Percentiles rank a stretch among this genome's conserved stretches.
Conservation (phyloP, 176 grass and related monocot species). For the Avena atlantica region DNA sequence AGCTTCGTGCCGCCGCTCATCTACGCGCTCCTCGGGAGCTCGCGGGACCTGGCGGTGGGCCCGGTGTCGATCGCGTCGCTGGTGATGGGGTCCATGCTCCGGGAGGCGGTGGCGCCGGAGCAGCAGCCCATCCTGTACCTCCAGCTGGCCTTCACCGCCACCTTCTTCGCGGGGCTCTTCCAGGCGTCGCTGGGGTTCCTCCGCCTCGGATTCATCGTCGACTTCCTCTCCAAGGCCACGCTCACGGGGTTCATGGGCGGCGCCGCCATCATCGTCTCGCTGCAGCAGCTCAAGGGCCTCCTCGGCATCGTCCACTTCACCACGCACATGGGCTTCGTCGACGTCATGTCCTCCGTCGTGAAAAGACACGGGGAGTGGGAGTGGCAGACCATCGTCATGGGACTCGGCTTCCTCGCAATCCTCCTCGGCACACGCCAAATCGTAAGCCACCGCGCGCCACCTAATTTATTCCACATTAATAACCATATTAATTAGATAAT, state of each 20-base stretch:
- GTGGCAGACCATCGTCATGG: slow-evolving; percentile 96
- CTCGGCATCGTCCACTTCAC: slow-evolving; percentile 97
- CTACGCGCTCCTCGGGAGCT: slow-evolving; percentile 94
- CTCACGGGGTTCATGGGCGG: slow-evolving; percentile 94
- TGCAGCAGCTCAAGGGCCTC: slow-evolving; percentile 94
- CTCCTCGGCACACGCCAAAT: slow-evolving; percentile 86
- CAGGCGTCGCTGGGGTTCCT: slow-evolving; percentile 91
- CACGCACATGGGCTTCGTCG: slow-evolving; percentile 81
- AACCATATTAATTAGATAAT: neutral
- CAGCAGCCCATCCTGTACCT: slow-evolving; percentile 78
- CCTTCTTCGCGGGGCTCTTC: slow-evolving; percentile 97
- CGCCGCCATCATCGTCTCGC: slow-evolving; percentile 92
- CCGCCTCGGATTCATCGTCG: slow-evolving; percentile 87
- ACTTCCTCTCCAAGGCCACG: slow-evolving; percentile 95
- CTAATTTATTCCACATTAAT: neutral
- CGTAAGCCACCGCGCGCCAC: slow-evolving; percentile 52
- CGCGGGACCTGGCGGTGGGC: slow-evolving; percentile 85
- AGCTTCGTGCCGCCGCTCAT: slow-evolving; percentile 99
- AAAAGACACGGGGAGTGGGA: slow-evolving; percentile 71
- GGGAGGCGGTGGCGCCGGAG: slow-evolving; percentile 84
- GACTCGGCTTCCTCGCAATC: slow-evolving; percentile 79
- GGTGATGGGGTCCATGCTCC: slow-evolving; percentile 98
- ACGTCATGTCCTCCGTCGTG: slow-evolving; percentile 86
- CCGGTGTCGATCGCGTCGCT: slow-evolving; percentile 96
- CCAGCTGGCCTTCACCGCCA: slow-evolving; percentile 93